Base-by-base conservation (phyloP, 352 stramenopile genomes). In the Phytophthora boehmeriae region DNA sequence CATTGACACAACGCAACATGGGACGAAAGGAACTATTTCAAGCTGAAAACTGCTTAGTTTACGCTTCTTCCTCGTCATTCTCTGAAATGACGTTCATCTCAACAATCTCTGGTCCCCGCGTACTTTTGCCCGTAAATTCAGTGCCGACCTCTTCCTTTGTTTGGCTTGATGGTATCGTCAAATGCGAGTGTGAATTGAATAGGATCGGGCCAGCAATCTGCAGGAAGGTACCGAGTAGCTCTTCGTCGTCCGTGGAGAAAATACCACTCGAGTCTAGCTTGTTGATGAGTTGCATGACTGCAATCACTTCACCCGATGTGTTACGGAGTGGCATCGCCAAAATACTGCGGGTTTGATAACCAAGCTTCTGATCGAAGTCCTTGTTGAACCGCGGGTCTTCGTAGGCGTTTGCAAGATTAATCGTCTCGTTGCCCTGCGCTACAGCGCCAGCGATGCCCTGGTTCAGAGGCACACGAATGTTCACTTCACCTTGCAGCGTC, bases 201-300 rank as follows among this genome's bases (percentile, higher is more conserved):
- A 97, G 63, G 35, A 97, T 96, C 5, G 89, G 88, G 0, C 88
- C 91, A 0, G 89, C 91, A 44, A 97, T 97, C 44, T 85, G 76
- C 5, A 97, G 71, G 50, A 97, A 97, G 10, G 86, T 93, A 13
- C 72, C 64, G 9, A 97, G 79, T 2, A 97, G 63, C 46, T 96
- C 88, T 44, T 93, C 86, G 52, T 97, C 91, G n/a, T 97, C 88
- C 13, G 44, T 65, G 14, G 76, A 91, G 65, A 97, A 97, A 19
- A 91, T 63, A 23, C 82, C 81, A 2, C 55, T 71, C 14, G 85
- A 74, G 42, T 88, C 87, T 4, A 86, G 52, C 54, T 96, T 96
- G 68, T 97, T 96, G 63, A 96, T 94, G 20, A 97, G 69, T 67
- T 97, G 89, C 10, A 96, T 75, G 30, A 97, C 89, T 5, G 86